Evolutionary conservation across 768 basidiomycete species (phyloP).

Genomic region (Boletus sp.): DNA sequence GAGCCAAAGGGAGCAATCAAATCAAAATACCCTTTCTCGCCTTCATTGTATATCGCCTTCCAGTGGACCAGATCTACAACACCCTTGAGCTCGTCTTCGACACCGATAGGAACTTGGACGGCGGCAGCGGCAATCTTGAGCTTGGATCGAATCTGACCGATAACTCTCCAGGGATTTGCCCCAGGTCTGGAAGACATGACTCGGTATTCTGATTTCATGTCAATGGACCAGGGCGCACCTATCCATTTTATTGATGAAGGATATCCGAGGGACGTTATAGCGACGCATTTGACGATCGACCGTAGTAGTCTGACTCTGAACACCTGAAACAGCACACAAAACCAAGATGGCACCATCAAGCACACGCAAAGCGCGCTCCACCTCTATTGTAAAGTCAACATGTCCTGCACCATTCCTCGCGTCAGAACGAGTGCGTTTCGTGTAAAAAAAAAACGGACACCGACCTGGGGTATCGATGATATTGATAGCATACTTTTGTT

Average conservation of each 20-base stretch:
- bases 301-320: constrained; percentile 97
- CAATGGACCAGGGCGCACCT: constrained; percentile 42
- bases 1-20: not conserved
- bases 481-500: constrained; percentile 88
- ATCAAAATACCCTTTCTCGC: constrained; percentile 80
- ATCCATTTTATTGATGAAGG: constrained; percentile 99
- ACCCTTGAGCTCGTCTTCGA: constrained; percentile 81
- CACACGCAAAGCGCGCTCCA: constrained; percentile 93
- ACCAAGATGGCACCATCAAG: constrained; percentile 96
- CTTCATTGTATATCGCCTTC: constrained; percentile 94
- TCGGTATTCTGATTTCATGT: not conserved
- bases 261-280: constrained; percentile 92
- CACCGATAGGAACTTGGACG: constrained; percentile 93
- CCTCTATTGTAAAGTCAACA: constrained; percentile 99
- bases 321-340: constrained; percentile 94
- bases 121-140: constrained; percentile 91
- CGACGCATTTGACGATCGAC: constrained; percentile 99
- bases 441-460: not conserved
- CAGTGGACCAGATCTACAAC: constrained; percentile 93
- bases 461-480: constrained; percentile 97
- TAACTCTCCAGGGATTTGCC: constrained; percentile 94
- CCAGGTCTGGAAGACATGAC: constrained; percentile 60
- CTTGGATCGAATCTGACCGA: constrained; percentile 87
- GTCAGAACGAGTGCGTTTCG: not conserved
- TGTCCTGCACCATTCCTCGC: constrained; percentile 58